These are phyloP conservation scores for Fraxinus sp. DNA, from an alignment of 305 asterid species.

Conservation along the genomic window DNA sequence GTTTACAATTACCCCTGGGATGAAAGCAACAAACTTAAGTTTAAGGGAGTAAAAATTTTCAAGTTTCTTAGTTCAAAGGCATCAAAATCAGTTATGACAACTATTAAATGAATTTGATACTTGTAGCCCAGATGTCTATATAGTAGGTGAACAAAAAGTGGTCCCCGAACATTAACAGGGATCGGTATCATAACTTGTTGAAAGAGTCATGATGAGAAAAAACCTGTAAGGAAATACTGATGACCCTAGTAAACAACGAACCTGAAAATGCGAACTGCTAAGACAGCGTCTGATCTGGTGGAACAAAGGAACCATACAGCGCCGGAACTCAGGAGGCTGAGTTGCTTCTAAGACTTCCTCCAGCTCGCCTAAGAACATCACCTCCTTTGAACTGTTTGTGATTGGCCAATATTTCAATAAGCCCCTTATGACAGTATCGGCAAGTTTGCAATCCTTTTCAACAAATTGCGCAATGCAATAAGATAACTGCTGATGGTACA, in stretches of 20 bases:
- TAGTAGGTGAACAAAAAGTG: not conserved
- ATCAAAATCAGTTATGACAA: not conserved
- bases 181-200: not conserved
- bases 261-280: slow-evolving; percentile 97
- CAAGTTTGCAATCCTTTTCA: slow-evolving; percentile 89
- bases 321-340: slow-evolving; percentile 89
- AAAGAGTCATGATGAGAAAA: not conserved
- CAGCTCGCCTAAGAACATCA: slow-evolving; percentile 88
- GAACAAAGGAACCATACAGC: slow-evolving; percentile 91
- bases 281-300: slow-evolving; percentile 71
- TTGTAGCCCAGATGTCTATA: not conserved
- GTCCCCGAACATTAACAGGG: not conserved
- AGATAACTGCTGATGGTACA: slow-evolving; percentile 89
- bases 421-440: slow-evolving; percentile 91
- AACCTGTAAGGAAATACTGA: not conserved
- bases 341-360: slow-evolving; percentile 95
- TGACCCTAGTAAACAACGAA: slow-evolving; percentile 24
- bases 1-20: not conserved
- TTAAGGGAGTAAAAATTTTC: not conserved
- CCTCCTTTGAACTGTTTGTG: slow-evolving; percentile 92
- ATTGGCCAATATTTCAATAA: slow-evolving; percentile 90
- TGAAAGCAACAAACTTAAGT: not conserved
- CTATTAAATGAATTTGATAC: not conserved
- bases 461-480: slow-evolving; percentile 90
- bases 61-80: not conserved